Evolutionary conservation across 2,329 filamentous ascomycete genomes (phyloP), one percentile per base, ranked within the genome.

Genomic region (Colletotrichum cuscutae): DNA sequence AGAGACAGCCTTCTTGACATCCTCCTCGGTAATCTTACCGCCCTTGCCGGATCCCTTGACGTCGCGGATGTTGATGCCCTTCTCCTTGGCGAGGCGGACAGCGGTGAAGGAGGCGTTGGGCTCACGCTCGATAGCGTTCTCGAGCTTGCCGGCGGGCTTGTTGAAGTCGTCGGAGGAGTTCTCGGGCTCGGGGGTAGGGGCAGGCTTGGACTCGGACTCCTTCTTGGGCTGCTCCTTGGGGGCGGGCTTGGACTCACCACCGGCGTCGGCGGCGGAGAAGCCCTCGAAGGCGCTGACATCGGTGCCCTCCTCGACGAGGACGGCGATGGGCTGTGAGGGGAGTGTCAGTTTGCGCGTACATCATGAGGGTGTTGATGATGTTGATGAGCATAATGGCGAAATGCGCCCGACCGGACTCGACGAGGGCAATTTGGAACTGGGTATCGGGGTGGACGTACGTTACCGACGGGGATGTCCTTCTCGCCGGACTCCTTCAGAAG

Each of bases 381-480:
- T 22, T 49, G 19, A 49, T 49, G 42, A 42, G 12, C 19, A 32
- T n/a, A 13, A 52, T 19, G 30, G 5, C 28, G 54, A 52, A 65
- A 28, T 42, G 60, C 63, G 46, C 65, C 65, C 32, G 60, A 54
- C 32, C 37, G 73, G 35, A 32, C 64, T 12, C 24, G 19, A 49
- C 24, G 74, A 37, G 61, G 49, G 22, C 59, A 73, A 60, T 68
- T 65, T 52, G 37, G 37, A 7, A 19, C 3, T 15, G 37, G 15
- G 15, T 15, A 37, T 37, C 35, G 35, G 35, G 15, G 13, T 42
- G 6, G 32, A 91, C 95, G 87, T 91, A 99, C 97, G 85, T 93
- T 97, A 83, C 97, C 97, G 79, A 99, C 95, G 35, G 96, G 84
- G 75, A 99, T 88, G 83, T 99, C 97, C 89, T 98, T 99, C 84